phyloP scores from a whole-genome alignment of 1,139 yeast species.

The Blastobotrys arbuscula region DNA sequence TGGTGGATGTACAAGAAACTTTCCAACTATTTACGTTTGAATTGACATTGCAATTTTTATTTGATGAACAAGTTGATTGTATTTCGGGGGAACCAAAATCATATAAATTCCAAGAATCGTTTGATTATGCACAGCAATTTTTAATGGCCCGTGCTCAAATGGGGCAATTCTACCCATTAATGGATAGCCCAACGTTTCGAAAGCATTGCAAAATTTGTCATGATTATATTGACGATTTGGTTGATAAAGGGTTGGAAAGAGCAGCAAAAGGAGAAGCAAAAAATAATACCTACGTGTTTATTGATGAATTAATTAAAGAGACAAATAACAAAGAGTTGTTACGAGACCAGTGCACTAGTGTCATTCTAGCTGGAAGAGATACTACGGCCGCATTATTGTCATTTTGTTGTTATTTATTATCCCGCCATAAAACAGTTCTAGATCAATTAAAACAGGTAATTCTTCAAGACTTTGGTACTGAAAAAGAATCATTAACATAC shows the following conservation, averaged over 20 bases:
- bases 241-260: conserved; percentile 11
- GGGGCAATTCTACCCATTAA: conserved; percentile 32
- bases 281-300: conserved; percentile 34
- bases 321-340: conserved; percentile 45
- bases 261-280: conserved; percentile 23
- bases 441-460: conserved; percentile 25
- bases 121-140: conserved; percentile 40
- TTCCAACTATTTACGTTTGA: conserved; percentile 52
- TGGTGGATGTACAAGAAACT: conserved; percentile 44
- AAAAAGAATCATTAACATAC: conserved; percentile 16
- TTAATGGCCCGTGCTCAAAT: conserved; percentile 28
- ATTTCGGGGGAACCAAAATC: conserved; percentile 20
- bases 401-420: conserved; percentile 42
- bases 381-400: conserved; percentile 49
- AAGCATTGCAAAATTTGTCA: conserved; percentile 25
- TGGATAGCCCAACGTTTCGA: conserved; percentile 35
- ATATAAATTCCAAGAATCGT: conserved; percentile 40
- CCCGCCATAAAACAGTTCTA: conserved; percentile 41
- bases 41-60: conserved; percentile 54
- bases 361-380: conserved; percentile 49
- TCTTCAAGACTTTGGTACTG: conserved; percentile 27
- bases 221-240: conserved; percentile 30
- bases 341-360: conserved; percentile 43
- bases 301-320: conserved; percentile 41
- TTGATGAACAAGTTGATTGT: conserved; percentile 46